Conservation (phyloP, 2,329 filamentous ascomycete species). For the Phialemoniopsis sp. region DNA sequence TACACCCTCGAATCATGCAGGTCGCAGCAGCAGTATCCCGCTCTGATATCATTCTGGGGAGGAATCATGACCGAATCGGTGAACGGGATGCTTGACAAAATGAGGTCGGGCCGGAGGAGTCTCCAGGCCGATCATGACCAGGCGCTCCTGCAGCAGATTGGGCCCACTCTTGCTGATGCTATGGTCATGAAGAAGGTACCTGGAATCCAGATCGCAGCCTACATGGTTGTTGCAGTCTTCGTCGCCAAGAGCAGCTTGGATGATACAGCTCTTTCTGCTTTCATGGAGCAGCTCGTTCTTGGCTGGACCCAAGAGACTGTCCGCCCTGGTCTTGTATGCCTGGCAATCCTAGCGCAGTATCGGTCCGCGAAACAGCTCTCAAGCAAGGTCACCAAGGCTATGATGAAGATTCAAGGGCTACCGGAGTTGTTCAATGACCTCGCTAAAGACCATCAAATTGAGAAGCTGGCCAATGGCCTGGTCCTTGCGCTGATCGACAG, state of each 20-base stretch:
- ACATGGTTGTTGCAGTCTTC: conserved; percentile 85
- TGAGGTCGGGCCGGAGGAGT: conserved; percentile 69
- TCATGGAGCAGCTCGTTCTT: conserved; percentile 84
- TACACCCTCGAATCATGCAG: conserved; percentile 74
- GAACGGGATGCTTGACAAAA: conserved; percentile 74
- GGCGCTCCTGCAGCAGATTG: conserved; percentile 63
- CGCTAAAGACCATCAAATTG: conserved; percentile 60
- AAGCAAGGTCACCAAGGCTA: conserved; percentile 62
- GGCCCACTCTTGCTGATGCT: conserved; percentile 71
- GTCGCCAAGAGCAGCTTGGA: conserved; percentile 77
- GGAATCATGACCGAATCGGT: conserved; percentile 82
- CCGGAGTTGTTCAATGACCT: conserved; percentile 57
- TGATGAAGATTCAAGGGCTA: conserved; percentile 61
- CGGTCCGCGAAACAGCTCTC: conserved; percentile 68
- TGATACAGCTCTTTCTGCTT: conserved; percentile 73
- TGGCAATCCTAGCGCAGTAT: conserved; percentile 79
- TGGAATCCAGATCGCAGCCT: conserved; percentile 80
- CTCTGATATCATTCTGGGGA: conserved; percentile 85
- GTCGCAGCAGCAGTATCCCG: conserved; percentile 68
- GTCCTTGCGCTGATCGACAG: conserved; percentile 61
- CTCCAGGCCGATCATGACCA: conserved; percentile 80
- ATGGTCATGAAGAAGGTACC: conserved; percentile 71
- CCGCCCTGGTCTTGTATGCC: conserved; percentile 69
- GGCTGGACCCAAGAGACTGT: conserved; percentile 74
- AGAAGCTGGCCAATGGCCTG: conserved; percentile 69